phyloP scores from a whole-genome alignment of 768 basidiomycete species.

The Boletus vermiculosoides region DNA sequence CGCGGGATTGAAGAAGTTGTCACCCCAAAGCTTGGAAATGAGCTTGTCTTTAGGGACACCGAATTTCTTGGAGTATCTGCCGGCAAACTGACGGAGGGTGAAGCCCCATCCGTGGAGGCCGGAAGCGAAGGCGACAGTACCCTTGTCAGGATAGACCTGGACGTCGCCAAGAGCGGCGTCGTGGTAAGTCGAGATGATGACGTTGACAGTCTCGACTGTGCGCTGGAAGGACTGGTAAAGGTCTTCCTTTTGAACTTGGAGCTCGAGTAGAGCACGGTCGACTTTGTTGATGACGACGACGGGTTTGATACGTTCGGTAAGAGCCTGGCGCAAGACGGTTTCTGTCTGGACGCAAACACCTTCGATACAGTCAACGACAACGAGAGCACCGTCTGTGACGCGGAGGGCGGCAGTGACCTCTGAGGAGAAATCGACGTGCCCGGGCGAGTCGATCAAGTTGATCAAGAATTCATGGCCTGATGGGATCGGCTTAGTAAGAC shows the following conservation, averaged over 20 bases:
- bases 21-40: constrained; percentile 97
- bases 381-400: constrained; percentile 99
- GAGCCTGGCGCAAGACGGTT: constrained; percentile 96
- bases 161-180: constrained; percentile 94
- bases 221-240: constrained; percentile 98
- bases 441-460: constrained; percentile 99
- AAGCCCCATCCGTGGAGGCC: constrained; percentile 99
- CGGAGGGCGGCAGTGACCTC: constrained; percentile 99
- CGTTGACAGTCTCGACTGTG: constrained; percentile 97
- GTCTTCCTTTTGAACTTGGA: constrained; percentile 95
- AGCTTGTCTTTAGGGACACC: constrained; percentile 99
- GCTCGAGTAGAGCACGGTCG: constrained; percentile 97
- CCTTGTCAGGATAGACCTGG: constrained; percentile 98
- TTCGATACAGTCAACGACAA: constrained; percentile 99
- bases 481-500: constrained; percentile 4
- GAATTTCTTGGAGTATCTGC: constrained; percentile 95
- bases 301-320: constrained; percentile 98
- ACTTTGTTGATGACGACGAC: constrained; percentile 99
- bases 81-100: constrained; percentile 96
- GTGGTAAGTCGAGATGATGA: constrained; percentile 97
- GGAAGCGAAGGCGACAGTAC: constrained; percentile 98
- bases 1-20: constrained; percentile 98
- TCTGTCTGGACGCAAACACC: constrained; percentile 99
- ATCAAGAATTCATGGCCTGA: constrained; percentile 95
- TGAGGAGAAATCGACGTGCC: constrained; percentile 99